These are phyloP conservation scores for Cupressus sempervirens DNA, from an alignment of 75 land plant species.

Conservation along the genomic window DNA sequence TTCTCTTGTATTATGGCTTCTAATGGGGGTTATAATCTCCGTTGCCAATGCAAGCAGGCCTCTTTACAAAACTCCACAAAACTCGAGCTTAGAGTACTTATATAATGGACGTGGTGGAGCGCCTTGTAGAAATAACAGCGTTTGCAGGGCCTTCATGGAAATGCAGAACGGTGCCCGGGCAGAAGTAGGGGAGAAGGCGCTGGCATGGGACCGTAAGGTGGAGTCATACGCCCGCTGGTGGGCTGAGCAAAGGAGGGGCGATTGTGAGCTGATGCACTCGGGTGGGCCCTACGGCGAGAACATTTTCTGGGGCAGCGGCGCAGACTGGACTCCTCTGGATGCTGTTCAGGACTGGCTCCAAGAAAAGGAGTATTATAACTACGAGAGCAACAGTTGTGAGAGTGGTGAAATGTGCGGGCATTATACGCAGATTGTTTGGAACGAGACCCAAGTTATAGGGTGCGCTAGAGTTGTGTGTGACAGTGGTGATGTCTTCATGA, in stretches of 20 bases:
- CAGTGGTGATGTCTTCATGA: constrained; percentile 34
- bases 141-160: constrained; percentile 13
- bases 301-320: constrained; percentile 16
- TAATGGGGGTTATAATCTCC: no score
- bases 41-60: no score
- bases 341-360: constrained; percentile 27
- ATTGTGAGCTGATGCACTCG: constrained; percentile 33
- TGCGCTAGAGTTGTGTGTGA: constrained; percentile 39
- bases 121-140: no score
- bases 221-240: constrained; percentile 26
- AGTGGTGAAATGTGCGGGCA: constrained; percentile 25
- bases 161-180: constrained; percentile 26
- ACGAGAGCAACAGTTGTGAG: constrained; percentile 24
- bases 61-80: no score
- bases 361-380: constrained; percentile 27
- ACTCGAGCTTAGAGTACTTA: no score
- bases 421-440: constrained; percentile 65
- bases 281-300: constrained; percentile 18
- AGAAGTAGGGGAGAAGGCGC: constrained; percentile 21
- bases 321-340: constrained; percentile 15
- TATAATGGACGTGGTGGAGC: no score
- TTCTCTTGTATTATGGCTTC: no score
- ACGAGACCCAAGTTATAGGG: constrained; percentile 24
- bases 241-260: constrained; percentile 18
- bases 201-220: constrained; percentile 23